Evolutionary conservation across 202 grass and related monocot species (phyloP), one percentile per base, ranked within the genome.

Genomic region (Carex sylvatica): DNA sequence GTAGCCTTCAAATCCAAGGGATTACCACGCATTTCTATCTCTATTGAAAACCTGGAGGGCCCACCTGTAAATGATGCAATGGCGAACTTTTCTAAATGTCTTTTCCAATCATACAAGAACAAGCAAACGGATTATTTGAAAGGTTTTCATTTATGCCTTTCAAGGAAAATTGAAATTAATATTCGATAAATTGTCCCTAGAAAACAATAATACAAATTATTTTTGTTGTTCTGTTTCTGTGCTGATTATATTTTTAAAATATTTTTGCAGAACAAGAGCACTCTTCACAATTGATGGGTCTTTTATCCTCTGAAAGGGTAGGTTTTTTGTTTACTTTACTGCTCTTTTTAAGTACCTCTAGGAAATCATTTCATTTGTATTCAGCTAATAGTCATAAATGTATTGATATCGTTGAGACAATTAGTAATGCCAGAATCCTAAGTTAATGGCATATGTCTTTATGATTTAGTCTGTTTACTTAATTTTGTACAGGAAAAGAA

Each of bases 1-100:
- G 66, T 93, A 82, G 90, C 88, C 83, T 86, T 88, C 33, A 98
- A 98, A 75, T 88, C 90, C 10, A 98, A 98, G 76, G 95, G 95
- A 24, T 74, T 98, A 53, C 95, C 95, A 87, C 95, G 86, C 53
- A 93, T 98, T 26, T 77, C 86, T 42, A 58, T 98, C 62, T 78
- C 89, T 61, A 90, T 98, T 35, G 22, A 87, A 63, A 87, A 65
- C 75, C 64, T 91, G 47, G 59, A 42, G 58, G 82, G 82, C 70
- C 71, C 86, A 61, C 49, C 10, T 8, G 70, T 85, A 53, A 87
- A 80, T 78, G 88, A 98, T 89, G 66, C 71, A 68, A 84, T 91
- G 28, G 85, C 88, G 1, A 80, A 89, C 49, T 90, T 98, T 36
- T 90, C 90, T 42, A 70, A 83, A 76, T 78, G 84, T 42, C 90